Conservation (phyloP, 176 grass and related monocot genomes). For the Ensete ventricosum region DNA sequence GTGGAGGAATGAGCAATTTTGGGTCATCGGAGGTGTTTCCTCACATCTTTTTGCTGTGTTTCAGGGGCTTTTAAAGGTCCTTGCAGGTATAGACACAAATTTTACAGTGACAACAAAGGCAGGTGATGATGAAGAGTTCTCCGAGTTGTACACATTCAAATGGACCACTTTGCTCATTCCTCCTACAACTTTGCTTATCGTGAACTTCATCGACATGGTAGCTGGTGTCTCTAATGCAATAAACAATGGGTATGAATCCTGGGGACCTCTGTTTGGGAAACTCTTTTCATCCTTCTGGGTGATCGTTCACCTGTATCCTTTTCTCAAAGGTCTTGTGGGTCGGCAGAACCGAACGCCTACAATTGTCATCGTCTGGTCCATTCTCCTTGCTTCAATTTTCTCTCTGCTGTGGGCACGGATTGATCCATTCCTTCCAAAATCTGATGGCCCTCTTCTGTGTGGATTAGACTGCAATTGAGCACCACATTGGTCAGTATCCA, state of each 20-base stretch:
- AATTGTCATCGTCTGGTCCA: conserved; percentile 72
- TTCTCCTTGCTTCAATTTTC: conserved; percentile 65
- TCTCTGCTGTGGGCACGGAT: conserved; percentile 52
- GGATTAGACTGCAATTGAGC: conserved; percentile 56
- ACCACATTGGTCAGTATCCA: background rate
- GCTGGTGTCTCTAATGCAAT: conserved; percentile 60
- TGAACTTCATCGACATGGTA: conserved; percentile 55
- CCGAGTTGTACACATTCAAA: conserved; percentile 63
- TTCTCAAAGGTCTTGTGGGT: conserved; percentile 65
- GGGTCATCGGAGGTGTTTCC: conserved; percentile 62
- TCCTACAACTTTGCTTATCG: conserved; percentile 43
- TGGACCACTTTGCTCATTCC: conserved; percentile 59
- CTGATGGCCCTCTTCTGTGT: conserved; percentile 46
- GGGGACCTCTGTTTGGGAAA: conserved; percentile 62
- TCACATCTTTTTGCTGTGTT: conserved; percentile 60
- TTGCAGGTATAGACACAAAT: conserved; percentile 60
- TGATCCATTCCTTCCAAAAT: conserved; percentile 55
- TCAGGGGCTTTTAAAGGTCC: conserved; percentile 57
- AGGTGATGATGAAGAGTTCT: conserved; percentile 56
- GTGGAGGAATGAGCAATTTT: conserved; percentile 78
- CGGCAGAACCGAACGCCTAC: conserved; percentile 60
- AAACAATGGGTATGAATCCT: conserved; percentile 66
- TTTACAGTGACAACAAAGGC: conserved; percentile 64
- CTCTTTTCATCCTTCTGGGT: conserved; percentile 79
- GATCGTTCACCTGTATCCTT: conserved; percentile 62